Percentiles rank a stretch among this genome's conserved stretches.
Conservation (phyloP, 2,329 filamentous ascomycete species). For the Fusarium brevicatenulatum region DNA sequence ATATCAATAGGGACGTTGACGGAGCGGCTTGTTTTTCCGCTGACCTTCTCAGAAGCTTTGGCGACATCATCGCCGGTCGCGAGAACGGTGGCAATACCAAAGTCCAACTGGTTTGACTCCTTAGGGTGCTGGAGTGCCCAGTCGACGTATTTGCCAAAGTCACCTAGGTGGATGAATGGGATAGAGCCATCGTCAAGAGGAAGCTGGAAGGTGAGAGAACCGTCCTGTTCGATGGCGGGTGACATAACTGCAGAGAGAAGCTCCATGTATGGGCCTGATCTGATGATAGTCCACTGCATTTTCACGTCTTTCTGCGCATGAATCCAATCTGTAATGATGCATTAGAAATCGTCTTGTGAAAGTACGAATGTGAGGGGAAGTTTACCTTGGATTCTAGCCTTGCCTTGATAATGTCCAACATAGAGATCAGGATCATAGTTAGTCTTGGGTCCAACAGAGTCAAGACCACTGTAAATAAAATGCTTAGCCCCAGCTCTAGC, state of each 20-base stretch:
- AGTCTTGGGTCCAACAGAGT: neutral
- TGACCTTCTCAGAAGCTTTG: neutral
- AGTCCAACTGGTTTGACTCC: neutral
- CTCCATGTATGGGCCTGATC: neutral
- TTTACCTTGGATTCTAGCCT: neutral
- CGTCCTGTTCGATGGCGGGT: accelerated
- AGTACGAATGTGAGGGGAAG: no score
- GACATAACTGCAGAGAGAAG: neutral
- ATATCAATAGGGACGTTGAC: neutral
- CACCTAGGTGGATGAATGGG: neutral
- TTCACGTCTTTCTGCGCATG: neutral
- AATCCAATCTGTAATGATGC: neutral
- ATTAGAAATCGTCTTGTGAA: no score
- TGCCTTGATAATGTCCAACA: neutral
- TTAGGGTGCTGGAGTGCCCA: neutral
- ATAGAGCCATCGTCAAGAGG: neutral
- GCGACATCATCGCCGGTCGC: neutral
- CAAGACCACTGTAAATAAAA: neutral
- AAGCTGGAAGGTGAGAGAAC: neutral
- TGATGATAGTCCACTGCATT: neutral
- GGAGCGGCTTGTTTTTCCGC: accelerated
- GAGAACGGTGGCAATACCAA: neutral
- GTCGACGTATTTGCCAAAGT: neutral
- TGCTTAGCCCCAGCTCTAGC: neutral
- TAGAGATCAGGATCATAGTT: neutral